Conservation (phyloP, 352 stramenopile species). For the Paralagenidium karlingii region DNA sequence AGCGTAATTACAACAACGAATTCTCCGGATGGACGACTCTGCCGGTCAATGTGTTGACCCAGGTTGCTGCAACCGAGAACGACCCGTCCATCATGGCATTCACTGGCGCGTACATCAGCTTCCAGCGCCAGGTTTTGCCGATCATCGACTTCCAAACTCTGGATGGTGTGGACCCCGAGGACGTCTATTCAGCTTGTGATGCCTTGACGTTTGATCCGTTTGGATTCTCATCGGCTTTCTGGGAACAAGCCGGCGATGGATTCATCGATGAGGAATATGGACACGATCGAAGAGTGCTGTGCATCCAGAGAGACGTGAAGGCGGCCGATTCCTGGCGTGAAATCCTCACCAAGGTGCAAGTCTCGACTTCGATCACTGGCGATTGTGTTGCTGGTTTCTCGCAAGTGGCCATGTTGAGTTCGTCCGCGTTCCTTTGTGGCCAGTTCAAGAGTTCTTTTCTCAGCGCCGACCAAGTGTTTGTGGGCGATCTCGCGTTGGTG, state of each 20-base stretch:
- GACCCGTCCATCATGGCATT: constrained; percentile 3
- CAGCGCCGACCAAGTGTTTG: too few relatives aligned
- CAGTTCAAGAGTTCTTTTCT: too few relatives aligned
- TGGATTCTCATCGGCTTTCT: too few relatives aligned
- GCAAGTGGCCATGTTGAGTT: too few relatives aligned
- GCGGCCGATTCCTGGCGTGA: too few relatives aligned
- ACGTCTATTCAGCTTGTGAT: constrained; percentile 1
- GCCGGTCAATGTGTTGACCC: constrained; percentile 9
- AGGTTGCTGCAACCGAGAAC: constrained; percentile 6
- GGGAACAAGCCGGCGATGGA: constrained; percentile 10
- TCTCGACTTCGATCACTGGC: too few relatives aligned
- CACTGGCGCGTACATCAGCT: constrained; percentile 16
- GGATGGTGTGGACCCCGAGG: constrained; percentile 3
- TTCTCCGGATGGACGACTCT: constrained; percentile 23
- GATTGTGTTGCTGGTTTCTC: too few relatives aligned
- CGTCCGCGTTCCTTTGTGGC: too few relatives aligned
- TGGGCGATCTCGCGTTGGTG: too few relatives aligned
- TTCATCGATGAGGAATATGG: background rate
- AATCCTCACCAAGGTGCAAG: too few relatives aligned
- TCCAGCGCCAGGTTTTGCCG: constrained; percentile 14
- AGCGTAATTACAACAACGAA: constrained; percentile 34
- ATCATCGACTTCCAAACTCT: constrained; percentile 21
- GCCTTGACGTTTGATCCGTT: too few relatives aligned
- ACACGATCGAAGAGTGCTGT: constrained; percentile 13
- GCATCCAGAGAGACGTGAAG: constrained; percentile 5